Conservation (phyloP, 257 asterid species). For the Haberlea rhodopensis region DNA sequence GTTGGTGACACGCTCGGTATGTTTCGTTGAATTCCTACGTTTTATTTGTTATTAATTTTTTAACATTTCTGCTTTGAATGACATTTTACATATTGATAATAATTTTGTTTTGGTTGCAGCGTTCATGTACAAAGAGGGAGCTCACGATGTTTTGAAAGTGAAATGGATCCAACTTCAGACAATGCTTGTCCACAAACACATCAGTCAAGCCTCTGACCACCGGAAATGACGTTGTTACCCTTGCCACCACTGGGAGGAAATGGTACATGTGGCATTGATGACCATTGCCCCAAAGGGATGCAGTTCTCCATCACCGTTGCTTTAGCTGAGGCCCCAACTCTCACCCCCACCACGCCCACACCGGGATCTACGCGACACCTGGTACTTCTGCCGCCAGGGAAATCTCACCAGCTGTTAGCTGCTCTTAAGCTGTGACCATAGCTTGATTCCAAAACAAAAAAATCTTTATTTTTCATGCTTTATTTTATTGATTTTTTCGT, state of each 20-base stretch:
- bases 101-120: slow-evolving; percentile 26
- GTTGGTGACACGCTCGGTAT: too few relatives aligned
- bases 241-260: slow-evolving; percentile 31
- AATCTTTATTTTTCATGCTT: background rate
- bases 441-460: background rate
- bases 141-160: slow-evolving; percentile 34
- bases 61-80: too few relatives aligned
- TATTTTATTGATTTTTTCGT: background rate
- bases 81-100: too few relatives aligned
- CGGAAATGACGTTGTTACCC: slow-evolving; percentile 34
- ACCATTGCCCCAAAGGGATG: slow-evolving; percentile 37
- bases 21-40: too few relatives aligned
- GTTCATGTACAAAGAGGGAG: slow-evolving; percentile 32
- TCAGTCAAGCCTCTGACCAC: background rate
- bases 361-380: background rate
- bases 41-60: too few relatives aligned
- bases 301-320: slow-evolving; percentile 32
- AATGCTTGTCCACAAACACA: slow-evolving; percentile 12
- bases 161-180: slow-evolving; percentile 22
- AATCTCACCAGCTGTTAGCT: slow-evolving; percentile 14
- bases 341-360: slow-evolving; percentile 24
- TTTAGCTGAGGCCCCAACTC: background rate
- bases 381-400: slow-evolving; percentile 13
- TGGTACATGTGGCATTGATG: slow-evolving; percentile 42
- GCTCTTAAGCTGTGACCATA: slow-evolving; percentile 9